Evolutionary conservation across 2,329 filamentous ascomycete genomes (phyloP), one percentile per base, ranked within the genome.

Genomic region (Xylariales sp.): DNA sequence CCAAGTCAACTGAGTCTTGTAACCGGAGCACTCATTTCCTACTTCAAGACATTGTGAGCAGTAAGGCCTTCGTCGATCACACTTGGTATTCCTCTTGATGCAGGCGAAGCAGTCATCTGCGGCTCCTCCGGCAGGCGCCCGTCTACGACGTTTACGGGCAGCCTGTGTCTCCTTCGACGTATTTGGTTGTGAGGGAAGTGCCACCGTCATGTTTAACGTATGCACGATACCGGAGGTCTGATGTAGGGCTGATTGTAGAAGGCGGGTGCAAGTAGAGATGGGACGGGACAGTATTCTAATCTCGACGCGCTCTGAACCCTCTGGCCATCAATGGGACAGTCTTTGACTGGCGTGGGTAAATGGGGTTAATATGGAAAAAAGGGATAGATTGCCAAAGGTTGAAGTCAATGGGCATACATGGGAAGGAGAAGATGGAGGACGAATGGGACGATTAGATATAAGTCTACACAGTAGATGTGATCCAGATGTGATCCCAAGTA

Each of bases 1-100:
- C 91, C 91, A 97, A 34, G 91, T 97, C 65, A 97, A 74, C 54
- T 91, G 90, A 12, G 91, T 97, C 69, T 94, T 94, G 73, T 97
- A 97, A 45, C 91, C 91, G 20, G 88, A 89, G 69, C 91, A 97
- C 59, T 95, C 89, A 61, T 88, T 89, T 50, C 89, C 90, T 50
- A 88, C 76, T 54, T 95, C 88, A 48, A 97, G 78, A 64, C 91
- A 98, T 66, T 89, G 90, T 32, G 89, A 89, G 69, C 93, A 97
- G 67, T 96, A 97, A 7, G 91, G 91, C 55, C 91, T 79, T 59
- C 88, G 82, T 54, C 91, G 82, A 66, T 97, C 91, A 70, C 91
- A 98, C 64, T 88, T 86, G 49, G 84, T 74, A 55, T 82, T 83
- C 59, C 86, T 80, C 68, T 89, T 93, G 52, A 83, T 78, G 70